phyloP scores from a whole-genome alignment of 306 rosid genomes.

The Nissolia schottii region DNA sequence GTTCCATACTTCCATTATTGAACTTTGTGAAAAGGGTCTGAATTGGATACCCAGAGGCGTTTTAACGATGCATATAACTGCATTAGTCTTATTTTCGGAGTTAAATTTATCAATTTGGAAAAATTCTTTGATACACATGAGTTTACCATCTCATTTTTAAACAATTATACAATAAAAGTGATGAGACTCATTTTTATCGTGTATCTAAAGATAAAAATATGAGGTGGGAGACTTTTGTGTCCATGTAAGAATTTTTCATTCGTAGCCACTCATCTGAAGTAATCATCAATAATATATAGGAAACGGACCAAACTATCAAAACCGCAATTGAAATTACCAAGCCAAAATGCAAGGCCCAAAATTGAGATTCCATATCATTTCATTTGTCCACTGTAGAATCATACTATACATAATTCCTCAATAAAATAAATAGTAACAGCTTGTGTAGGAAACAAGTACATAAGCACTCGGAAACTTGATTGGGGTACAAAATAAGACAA shows the following conservation, averaged over 20 bases:
- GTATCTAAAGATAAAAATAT: no score
- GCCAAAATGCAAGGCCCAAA: not conserved
- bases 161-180: no score
- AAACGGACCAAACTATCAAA: not conserved
- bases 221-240: no score
- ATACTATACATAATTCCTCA: not conserved
- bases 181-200: no score
- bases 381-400: not conserved
- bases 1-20: not conserved
- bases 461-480: not conserved
- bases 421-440: not conserved
- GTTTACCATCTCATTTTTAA: no score
- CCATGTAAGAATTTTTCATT: no score
- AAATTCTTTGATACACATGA: no score
- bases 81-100: not conserved
- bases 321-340: not conserved
- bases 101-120: not conserved
- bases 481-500: not conserved
- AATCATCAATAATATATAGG: not conserved
- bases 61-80: not conserved
- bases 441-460: not conserved
- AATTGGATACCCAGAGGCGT: not conserved
- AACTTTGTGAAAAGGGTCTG: not conserved
- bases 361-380: not conserved
- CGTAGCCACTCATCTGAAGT: not conserved